phyloP scores from a whole-genome alignment of 306 rosid species.

The Albizia julibrissin region DNA sequence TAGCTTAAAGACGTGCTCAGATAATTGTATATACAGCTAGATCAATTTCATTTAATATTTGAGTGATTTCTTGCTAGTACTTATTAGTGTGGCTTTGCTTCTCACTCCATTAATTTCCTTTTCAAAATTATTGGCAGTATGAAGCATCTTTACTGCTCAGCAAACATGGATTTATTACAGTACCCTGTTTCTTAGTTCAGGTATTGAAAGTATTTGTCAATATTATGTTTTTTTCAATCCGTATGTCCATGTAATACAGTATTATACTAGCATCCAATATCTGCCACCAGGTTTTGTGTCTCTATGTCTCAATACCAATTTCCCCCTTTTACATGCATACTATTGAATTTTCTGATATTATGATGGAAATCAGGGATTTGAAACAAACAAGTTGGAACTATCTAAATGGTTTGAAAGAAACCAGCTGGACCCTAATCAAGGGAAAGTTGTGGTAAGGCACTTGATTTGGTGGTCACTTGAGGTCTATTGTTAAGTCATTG shows the following conservation, averaged over 20 bases:
- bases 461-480: constrained; percentile 34
- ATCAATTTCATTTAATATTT: not conserved
- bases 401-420: constrained; percentile 74
- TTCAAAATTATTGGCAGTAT: constrained; percentile 58
- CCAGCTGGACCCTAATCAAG: constrained; percentile 64
- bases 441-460: constrained; percentile 90
- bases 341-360: constrained; percentile 28
- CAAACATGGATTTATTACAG: constrained; percentile 68
- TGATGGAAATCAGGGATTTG: constrained; percentile 58
- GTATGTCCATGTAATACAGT: not conserved
- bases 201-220: constrained; percentile 42
- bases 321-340: not conserved
- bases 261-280: not conserved
- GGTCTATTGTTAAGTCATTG: constrained; percentile 17
- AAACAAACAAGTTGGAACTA: constrained; percentile 56
- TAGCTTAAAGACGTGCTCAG: constrained; percentile 14
- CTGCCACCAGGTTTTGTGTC: not conserved
- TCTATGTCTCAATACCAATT: not conserved
- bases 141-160: constrained; percentile 82
- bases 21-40: not conserved
- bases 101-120: constrained; percentile 24
- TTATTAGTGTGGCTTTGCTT: constrained; percentile 17
- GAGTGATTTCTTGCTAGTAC: not conserved
- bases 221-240: not conserved
- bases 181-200: constrained; percentile 80